Conservation (phyloP, 1,139 yeast species). For the Geotrichum europaeum region DNA sequence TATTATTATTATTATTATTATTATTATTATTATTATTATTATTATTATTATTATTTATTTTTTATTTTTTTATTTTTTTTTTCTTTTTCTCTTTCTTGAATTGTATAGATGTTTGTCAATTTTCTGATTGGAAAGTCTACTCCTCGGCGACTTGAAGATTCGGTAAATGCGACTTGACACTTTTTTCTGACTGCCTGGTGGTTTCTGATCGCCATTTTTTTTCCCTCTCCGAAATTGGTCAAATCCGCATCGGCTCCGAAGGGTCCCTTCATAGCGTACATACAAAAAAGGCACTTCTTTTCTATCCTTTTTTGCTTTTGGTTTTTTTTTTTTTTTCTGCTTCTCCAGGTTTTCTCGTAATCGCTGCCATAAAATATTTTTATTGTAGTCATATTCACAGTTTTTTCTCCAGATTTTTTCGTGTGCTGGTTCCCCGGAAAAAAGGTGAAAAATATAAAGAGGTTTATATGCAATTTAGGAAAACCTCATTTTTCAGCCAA, state of each 20-base stretch:
- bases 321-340: neutral
- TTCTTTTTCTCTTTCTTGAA: no score
- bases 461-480: neutral
- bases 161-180: neutral
- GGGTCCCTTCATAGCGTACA: neutral
- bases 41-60: no score
- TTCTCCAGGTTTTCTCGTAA: neutral
- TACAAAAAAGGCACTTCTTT: neutral
- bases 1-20: no score
- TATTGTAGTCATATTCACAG: no score
- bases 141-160: no score
- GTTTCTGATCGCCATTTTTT: neutral
- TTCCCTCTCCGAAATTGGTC: neutral
- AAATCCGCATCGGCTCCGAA: neutral
- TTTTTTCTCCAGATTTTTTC: no score
- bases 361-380: no score
- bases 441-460: neutral
- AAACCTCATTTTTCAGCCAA: neutral
- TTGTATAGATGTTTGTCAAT: no score
- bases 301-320: neutral
- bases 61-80: no score
- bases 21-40: no score
- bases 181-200: neutral
- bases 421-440: neutral
- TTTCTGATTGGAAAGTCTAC: no score